These are phyloP conservation scores for Cercophora newfieldiana DNA, from an alignment of 495 filamentous ascomycete genomes.

Conservation along the genomic window DNA sequence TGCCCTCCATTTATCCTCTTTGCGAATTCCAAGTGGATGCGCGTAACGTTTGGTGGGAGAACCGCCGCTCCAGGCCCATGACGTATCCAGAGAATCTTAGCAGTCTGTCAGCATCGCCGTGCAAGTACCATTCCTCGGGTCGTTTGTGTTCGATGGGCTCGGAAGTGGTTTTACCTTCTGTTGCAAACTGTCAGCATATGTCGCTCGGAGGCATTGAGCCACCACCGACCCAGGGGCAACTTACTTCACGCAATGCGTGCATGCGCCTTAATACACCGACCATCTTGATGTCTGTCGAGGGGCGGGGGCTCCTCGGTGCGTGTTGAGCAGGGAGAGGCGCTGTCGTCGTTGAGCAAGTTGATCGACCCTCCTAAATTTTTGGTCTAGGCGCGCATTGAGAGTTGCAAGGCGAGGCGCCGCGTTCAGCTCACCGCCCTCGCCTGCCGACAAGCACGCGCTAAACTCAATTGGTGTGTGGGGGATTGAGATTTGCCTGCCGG, in stretches of 20 bases:
- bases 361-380: constrained; percentile 27
- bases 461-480: not conserved
- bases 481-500: constrained; percentile 25
- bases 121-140: constrained; percentile 12
- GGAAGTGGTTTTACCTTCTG: constrained; percentile 39
- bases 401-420: not conserved
- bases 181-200: constrained; percentile 22
- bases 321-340: not conserved
- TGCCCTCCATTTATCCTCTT: constrained; percentile 65
- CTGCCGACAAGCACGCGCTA: constrained; percentile 21
- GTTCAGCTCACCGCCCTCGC: constrained; percentile 26
- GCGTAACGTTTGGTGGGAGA: constrained; percentile 75
- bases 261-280: constrained; percentile 77
- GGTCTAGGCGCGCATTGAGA: constrained; percentile 4
- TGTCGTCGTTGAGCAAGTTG: not conserved
- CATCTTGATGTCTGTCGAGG: constrained; percentile 55
- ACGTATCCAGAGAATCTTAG: constrained; percentile 68
- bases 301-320: constrained; percentile 3
- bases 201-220: not conserved
- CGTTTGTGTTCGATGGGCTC: constrained; percentile 12
- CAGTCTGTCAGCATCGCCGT: constrained; percentile 19
- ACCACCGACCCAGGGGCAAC: constrained; percentile 34
- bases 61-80: constrained; percentile 79
- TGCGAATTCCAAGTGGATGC: constrained; percentile 82
- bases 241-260: constrained; percentile 74